Base-by-base conservation (phyloP, 495 filamentous ascomycete genomes). In the Penicillium coffeae region DNA sequence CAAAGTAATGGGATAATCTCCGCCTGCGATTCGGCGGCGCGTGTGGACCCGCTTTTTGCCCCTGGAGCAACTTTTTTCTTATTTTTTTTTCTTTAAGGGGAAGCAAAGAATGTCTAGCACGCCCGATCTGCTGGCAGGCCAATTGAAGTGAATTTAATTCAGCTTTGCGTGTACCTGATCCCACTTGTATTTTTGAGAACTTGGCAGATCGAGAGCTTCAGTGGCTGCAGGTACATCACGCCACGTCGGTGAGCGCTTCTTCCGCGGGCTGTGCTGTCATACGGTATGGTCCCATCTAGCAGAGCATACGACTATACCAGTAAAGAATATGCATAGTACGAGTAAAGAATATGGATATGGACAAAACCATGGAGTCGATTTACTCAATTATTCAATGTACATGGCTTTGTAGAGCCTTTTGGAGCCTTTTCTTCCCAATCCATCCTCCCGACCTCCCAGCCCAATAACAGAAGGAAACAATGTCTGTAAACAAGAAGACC, bases 1-100 rank as follows among this genome's bases (percentile, higher is more conserved):
- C 38, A 52, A 52, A 60, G 57, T 57, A 60, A 57, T 37, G 5
- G 15, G 13, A 14, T 63, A 46, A 58, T 58, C 45, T 58, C 51
- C 44, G 35, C 51, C n/a, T 58, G 36, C 58, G 48, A 63, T 63
- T 63, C 54, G 60, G 47, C 27, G 55, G 55, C 30, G 37, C 45
- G 13, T 21, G 21, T 20, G 36, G 60, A 57, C 56, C 56, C 59
- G 53, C 56, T 50, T 47, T 21, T 33, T 38, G 39, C 47, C 39
- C 47, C 33, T 50, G 41, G 19, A 12, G 30, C n/a, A n/a, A n/a
- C n/a, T n/a, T n/a, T n/a, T 49, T 35, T 36, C 12, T 13, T 33
- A 40, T 15, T 48, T 48, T 27, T 34, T 46, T 20, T 19, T 21
- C 13, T 14, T 4, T 7, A 37, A 37, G 35, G 13, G 35, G 35